These are phyloP conservation scores for Leccinum disarticulatum DNA, from an alignment of 768 basidiomycete genomes.

Conservation along the genomic window DNA sequence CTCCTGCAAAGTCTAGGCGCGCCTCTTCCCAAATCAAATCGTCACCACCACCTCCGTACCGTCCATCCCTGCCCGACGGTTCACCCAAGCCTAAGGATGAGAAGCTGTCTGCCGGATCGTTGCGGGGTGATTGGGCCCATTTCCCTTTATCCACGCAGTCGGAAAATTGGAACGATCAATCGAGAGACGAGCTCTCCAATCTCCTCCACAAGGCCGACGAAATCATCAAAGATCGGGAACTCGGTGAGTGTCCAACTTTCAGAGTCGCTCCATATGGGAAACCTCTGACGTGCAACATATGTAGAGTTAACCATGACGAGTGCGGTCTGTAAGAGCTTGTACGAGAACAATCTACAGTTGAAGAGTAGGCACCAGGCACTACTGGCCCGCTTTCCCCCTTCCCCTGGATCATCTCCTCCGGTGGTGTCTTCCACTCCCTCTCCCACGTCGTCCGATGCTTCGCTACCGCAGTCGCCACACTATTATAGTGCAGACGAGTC, in stretches of 20 bases:
- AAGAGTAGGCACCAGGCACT: constrained; percentile 73
- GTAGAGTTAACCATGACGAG: constrained; percentile 67
- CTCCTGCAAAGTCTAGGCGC: constrained; percentile 67
- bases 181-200: constrained; percentile 70
- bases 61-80: constrained; percentile 34
- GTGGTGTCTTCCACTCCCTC: constrained; percentile 20
- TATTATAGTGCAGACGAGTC: constrained; percentile 32
- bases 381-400: constrained; percentile 58
- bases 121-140: constrained; percentile 11
- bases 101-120: constrained; percentile 33
- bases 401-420: constrained; percentile 40
- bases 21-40: constrained; percentile 38
- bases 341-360: constrained; percentile 65
- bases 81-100: constrained; percentile 28
- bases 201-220: constrained; percentile 71
- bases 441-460: constrained; percentile 26
- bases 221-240: constrained; percentile 74
- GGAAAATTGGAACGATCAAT: constrained; percentile 60
- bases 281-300: constrained; percentile 23
- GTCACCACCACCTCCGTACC: constrained; percentile 60
- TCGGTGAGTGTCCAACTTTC: constrained; percentile 47
- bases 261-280: not conserved
- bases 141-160: constrained; percentile 30
- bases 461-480: constrained; percentile 34
- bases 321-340: constrained; percentile 64